Evolutionary conservation across 2,329 filamentous ascomycete species (phyloP).

Genomic region (Botryosphaeria dothidea): DNA sequence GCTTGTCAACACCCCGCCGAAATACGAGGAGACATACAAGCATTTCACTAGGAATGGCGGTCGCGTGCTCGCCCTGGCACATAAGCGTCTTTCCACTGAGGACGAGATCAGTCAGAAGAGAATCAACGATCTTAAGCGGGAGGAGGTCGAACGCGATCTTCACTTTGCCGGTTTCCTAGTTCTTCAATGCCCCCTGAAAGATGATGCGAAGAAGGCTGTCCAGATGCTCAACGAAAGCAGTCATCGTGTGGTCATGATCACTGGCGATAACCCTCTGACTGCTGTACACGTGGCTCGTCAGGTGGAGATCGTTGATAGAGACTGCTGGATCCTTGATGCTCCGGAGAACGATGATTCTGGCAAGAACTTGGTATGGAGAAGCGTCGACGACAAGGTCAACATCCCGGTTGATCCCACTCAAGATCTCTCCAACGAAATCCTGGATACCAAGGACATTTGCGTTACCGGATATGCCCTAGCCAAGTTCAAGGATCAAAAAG

Average conservation of each 20-base stretch:
- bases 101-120: slow-evolving; percentile 78
- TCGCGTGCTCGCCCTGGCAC: slow-evolving; percentile 88
- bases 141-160: slow-evolving; percentile 82
- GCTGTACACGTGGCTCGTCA: slow-evolving; percentile 93
- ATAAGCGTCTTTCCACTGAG: slow-evolving; percentile 84
- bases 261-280: slow-evolving; percentile 94
- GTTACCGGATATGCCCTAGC: slow-evolving; percentile 91
- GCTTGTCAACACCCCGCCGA: slow-evolving; percentile 75
- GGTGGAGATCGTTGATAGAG: slow-evolving; percentile 96
- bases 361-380: slow-evolving; percentile 87
- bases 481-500: slow-evolving; percentile 81
- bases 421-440: slow-evolving; percentile 76
- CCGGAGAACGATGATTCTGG: slow-evolving; percentile 85
- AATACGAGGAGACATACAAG: slow-evolving; percentile 98
- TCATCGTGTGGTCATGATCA: slow-evolving; percentile 98
- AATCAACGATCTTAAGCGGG: slow-evolving; percentile 92
- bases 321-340: slow-evolving; percentile 91
- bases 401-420: slow-evolving; percentile 83
- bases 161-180: slow-evolving; percentile 95
- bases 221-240: slow-evolving; percentile 99
- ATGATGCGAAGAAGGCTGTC: slow-evolving; percentile 90
- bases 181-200: slow-evolving; percentile 92
- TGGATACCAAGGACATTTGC: slow-evolving; percentile 87
- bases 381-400: slow-evolving; percentile 84
- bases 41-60: slow-evolving; percentile 96